A percentile compares a stretch with the other conserved stretches of the same genome.
phyloP scores from a whole-genome alignment of 768 basidiomycete genomes.

The Suillus luteus region DNA sequence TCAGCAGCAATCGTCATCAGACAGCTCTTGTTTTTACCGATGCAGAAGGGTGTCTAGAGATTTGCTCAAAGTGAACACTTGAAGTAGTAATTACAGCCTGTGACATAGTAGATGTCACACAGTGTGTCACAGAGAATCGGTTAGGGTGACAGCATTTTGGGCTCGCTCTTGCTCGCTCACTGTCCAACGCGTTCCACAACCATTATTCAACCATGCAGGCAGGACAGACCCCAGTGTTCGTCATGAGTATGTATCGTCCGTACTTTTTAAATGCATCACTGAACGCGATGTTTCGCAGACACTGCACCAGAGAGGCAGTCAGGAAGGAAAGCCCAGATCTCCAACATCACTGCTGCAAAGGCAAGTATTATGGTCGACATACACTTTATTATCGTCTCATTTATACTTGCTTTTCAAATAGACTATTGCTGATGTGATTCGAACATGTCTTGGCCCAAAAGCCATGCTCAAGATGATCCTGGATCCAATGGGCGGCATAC shows the following conservation, averaged over 20 bases:
- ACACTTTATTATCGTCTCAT: conserved; percentile 5
- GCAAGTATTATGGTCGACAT: conserved; percentile 40
- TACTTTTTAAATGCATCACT: not conserved
- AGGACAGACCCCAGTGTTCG: conserved; percentile 78
- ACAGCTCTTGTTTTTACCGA: not conserved
- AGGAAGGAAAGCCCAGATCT: conserved; percentile 93
- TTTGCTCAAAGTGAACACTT: no score
- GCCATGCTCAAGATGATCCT: conserved; percentile 99
- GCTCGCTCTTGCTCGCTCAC: not conserved
- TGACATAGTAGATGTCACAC: not conserved
- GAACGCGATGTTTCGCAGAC: conserved; percentile 50
- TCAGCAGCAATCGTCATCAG: not conserved
- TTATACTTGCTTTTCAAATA: conserved; percentile 31
- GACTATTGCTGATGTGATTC: conserved; percentile 98
- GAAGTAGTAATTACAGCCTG: not conserved
- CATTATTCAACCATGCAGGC: conserved; percentile 22
- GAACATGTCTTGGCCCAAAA: conserved; percentile 96
- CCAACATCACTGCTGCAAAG: conserved; percentile 97
- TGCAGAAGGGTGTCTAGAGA: no score
- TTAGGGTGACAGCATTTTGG: not conserved
- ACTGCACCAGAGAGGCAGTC: conserved; percentile 92
- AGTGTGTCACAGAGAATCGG: not conserved
- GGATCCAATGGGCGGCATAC: conserved; percentile 98
- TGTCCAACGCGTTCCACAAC: not conserved
- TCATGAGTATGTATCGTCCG: conserved; percentile 61